phyloP scores from a whole-genome alignment of 768 basidiomycete species.

The Tricholoma bakamatsutake region DNA sequence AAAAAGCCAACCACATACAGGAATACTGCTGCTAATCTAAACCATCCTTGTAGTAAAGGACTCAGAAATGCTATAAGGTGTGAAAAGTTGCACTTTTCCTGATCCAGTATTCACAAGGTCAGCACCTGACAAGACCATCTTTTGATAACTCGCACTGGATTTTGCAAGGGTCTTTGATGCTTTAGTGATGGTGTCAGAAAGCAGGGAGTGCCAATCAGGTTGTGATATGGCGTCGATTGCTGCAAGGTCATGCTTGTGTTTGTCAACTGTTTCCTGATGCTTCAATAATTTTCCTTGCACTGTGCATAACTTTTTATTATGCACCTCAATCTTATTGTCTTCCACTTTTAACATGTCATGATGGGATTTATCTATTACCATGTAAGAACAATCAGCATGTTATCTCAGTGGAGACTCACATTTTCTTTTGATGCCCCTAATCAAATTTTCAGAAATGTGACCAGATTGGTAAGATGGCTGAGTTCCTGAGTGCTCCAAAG shows the following conservation, averaged over 20 bases:
- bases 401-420: not conserved
- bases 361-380: not conserved
- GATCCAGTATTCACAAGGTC: not conserved
- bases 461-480: not conserved
- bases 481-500: constrained; percentile 1
- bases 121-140: not conserved
- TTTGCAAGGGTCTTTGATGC: not conserved
- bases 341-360: not conserved
- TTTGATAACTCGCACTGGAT: not conserved
- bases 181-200: not conserved
- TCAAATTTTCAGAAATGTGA: not conserved
- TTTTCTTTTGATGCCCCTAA: not conserved
- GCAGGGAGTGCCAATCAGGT: too few species aligned
- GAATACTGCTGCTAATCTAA: too few species aligned
- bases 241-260: not conserved
- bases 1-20: too few species aligned
- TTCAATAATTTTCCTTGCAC: not conserved
- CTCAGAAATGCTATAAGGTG: not conserved
- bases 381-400: too few species aligned
- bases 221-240: not conserved
- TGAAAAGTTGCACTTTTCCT: not conserved
- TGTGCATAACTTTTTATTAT: not conserved
- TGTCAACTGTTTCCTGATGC: not conserved
- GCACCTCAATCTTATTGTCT: not conserved
- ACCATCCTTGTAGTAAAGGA: too few species aligned